Percentiles rank a stretch among this genome's conserved stretches.
Conservation (phyloP, 164 flowering plant species). For the Brasenia schreberi region DNA sequence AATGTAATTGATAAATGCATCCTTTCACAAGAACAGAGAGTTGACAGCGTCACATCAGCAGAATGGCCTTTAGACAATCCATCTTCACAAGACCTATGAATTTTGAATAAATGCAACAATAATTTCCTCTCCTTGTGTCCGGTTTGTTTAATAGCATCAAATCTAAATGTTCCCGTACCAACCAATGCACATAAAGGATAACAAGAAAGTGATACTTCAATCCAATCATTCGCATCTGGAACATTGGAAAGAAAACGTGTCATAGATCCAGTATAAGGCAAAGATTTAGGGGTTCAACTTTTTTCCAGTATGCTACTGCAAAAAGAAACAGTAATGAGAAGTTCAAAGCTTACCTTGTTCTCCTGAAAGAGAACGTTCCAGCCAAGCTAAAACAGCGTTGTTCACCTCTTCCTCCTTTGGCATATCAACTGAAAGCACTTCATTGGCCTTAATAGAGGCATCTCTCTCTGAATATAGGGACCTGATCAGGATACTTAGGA, state of each 20-base stretch:
- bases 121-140: conserved; percentile 37
- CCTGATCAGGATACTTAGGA: conserved; percentile 39
- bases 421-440: conserved; percentile 16
- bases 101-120: conserved; percentile 54
- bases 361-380: conserved; percentile 33
- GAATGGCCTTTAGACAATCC: conserved; percentile 9
- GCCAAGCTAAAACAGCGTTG: conserved; percentile 44
- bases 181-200: conserved; percentile 41
- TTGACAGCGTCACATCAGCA: conserved; percentile 23
- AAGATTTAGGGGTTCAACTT: background rate
- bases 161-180: conserved; percentile 22
- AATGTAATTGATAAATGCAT: conserved; percentile 18
- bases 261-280: no score
- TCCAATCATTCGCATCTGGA: conserved; percentile 75
- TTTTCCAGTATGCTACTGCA: background rate
- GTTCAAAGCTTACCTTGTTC: conserved; percentile 32
- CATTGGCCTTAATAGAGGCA: conserved; percentile 12
- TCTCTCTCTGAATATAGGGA: conserved; percentile 20
- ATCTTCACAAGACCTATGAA: conserved; percentile 33
- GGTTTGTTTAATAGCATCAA: conserved; percentile 25
- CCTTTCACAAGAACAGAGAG: background rate
- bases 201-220: conserved; percentile 64
- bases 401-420: conserved; percentile 21
- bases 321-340: conserved; percentile 1
- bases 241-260: conserved; percentile 5